Evolutionary conservation across 768 basidiomycete species (phyloP).

Genomic region (Amanita inopinata): DNA sequence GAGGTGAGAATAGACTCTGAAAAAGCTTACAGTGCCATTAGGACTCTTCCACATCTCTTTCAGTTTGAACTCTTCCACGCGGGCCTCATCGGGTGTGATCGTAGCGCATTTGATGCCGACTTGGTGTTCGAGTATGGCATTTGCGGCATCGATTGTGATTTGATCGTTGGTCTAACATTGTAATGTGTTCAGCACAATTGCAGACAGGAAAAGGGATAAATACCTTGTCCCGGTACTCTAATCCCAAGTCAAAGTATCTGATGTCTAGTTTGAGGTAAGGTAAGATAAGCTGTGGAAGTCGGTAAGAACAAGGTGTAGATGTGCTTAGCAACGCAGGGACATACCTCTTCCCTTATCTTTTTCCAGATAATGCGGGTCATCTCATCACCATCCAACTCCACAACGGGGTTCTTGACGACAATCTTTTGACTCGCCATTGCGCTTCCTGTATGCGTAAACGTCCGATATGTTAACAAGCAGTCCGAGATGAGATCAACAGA

Average conservation of each 20-base stretch:
- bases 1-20: slow-evolving; percentile 17
- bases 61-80: slow-evolving; percentile 93
- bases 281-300: slow-evolving; percentile 68
- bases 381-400: slow-evolving; percentile 96
- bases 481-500: no score
- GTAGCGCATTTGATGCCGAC: slow-evolving; percentile 99
- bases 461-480: no score
- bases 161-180: slow-evolving; percentile 73
- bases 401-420: slow-evolving; percentile 77
- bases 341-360: slow-evolving; percentile 90
- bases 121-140: slow-evolving; percentile 88
- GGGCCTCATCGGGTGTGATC: slow-evolving; percentile 96
- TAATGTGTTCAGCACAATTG: background rate
- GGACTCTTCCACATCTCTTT: slow-evolving; percentile 99
- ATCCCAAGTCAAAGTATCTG: slow-evolving; percentile 97
- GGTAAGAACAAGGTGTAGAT: slow-evolving; percentile 1
- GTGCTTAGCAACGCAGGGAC: slow-evolving; percentile 12
- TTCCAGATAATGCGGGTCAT: slow-evolving; percentile 99
- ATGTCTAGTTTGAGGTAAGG: slow-evolving; percentile 93
- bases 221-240: slow-evolving; percentile 86
- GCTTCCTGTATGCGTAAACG: background rate
- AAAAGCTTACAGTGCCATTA: slow-evolving; percentile 71
- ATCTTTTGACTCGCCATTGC: slow-evolving; percentile 46
- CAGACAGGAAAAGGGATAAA: slow-evolving; percentile 12
- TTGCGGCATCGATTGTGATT: slow-evolving; percentile 87